phyloP scores from a whole-genome alignment of 2,329 filamentous ascomycete species.

The Exophiala lecanii-corni region DNA sequence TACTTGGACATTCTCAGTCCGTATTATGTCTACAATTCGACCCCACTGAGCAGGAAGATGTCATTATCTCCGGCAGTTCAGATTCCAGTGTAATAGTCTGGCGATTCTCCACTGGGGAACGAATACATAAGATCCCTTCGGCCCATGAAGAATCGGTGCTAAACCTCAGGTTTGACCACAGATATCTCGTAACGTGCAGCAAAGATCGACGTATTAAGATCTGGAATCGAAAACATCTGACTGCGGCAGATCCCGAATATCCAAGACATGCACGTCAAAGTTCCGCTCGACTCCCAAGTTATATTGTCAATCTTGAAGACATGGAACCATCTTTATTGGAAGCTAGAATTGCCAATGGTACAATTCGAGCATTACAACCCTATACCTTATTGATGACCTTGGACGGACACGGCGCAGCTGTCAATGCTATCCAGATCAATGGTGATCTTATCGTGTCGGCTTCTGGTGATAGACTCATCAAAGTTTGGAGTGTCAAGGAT shows the following conservation, averaged over 20 bases:
- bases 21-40: conserved; percentile 96
- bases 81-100: conserved; percentile 88
- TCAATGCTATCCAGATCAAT: conserved; percentile 91
- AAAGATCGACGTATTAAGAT: conserved; percentile 97
- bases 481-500: conserved; percentile 86
- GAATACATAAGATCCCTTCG: conserved; percentile 67
- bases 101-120: conserved; percentile 85
- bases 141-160: conserved; percentile 89
- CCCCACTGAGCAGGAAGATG: conserved; percentile 75
- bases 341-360: conserved; percentile 38
- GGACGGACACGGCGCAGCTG: conserved; percentile 81
- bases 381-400: conserved; percentile 75
- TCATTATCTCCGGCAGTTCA: conserved; percentile 93
- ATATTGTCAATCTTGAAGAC: conserved; percentile 49
- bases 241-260: conserved; percentile 42
- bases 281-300: conserved; percentile 43
- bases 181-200: conserved; percentile 90
- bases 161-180: conserved; percentile 86
- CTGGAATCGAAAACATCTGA: conserved; percentile 75
- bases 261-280: conserved; percentile 30
- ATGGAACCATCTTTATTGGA: conserved; percentile 40
- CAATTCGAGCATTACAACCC: conserved; percentile 49
- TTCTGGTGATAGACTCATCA: conserved; percentile 88
- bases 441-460: conserved; percentile 86
- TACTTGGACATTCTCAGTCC: conserved; percentile 74